Evolutionary conservation across 768 basidiomycete genomes (phyloP).

Genomic region (Mycena epipterygia): DNA sequence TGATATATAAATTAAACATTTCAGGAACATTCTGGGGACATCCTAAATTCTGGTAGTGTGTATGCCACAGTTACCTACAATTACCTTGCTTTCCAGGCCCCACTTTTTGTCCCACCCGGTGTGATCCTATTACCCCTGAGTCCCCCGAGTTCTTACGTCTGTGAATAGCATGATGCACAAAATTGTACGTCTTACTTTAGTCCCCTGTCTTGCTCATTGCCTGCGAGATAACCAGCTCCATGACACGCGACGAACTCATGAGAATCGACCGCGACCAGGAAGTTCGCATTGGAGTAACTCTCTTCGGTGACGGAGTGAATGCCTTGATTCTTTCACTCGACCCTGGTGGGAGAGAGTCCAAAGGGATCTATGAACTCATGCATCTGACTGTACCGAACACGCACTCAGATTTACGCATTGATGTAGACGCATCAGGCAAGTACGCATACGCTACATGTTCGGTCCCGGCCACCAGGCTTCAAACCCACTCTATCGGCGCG

Average conservation of each 20-base stretch:
- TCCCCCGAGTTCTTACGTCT: too few relatives aligned
- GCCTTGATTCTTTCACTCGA: conserved; percentile 19
- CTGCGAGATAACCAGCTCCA: conserved; percentile 24
- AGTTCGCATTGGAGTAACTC: conserved; percentile 17
- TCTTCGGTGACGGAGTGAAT: conserved; percentile 26
- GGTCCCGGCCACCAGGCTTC: background rate
- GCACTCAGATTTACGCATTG: background rate
- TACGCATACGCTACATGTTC: background rate
- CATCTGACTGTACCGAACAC: conserved; percentile 29
- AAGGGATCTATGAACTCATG: conserved; percentile 27
- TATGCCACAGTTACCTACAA: too few relatives aligned
- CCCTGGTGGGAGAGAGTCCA: background rate
- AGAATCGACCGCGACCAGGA: conserved; percentile 25
- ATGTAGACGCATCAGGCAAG: conserved; percentile 13
- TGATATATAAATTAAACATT: too few relatives aligned
- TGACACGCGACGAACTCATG: conserved; percentile 19
- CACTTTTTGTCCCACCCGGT: too few relatives aligned
- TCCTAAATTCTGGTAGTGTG: too few relatives aligned
- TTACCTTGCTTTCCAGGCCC: too few relatives aligned
- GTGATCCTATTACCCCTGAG: too few relatives aligned
- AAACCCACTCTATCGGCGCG: conserved; percentile 4
- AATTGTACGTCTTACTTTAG: too few relatives aligned
- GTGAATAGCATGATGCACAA: conserved; percentile 19
- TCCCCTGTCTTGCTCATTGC: conserved; percentile 24
- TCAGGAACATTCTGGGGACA: too few relatives aligned